Evolutionary conservation across 2,329 filamentous ascomycete species (phyloP), one percentile per base, ranked within the genome.

Genomic region (Hortaea sp.): DNA sequence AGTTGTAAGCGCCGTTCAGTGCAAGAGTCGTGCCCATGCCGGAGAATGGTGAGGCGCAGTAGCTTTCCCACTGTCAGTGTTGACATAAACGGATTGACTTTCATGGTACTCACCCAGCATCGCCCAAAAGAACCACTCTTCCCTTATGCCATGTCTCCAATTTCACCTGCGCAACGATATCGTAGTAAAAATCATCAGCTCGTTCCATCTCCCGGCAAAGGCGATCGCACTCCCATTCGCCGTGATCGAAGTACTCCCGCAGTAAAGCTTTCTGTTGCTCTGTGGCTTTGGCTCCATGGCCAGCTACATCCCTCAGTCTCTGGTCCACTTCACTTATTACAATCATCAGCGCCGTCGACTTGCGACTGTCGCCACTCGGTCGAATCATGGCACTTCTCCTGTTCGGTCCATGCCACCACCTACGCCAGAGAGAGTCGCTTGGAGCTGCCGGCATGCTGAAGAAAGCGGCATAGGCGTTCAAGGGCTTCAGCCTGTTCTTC

Each of bases 11-110:
- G 27, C 63, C 63, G n/a, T 49, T 56, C 7, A 66, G 44, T 6
- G 60, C 63, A 1, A 63, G 50, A 0, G 61, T 62, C 0, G 63
- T 64, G 2, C 63, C 63, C 60, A 64, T 64, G 7, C 63, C 63
- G 3, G 55, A 57, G 41, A 64, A 52, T 2, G 63, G 62, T 10
- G 55, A 56, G 13, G 57, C 50, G 39, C 57, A 61, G 41, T 61
- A 60, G 27, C 56, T 55, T 31, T 41, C 7, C 12, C 13, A 1
- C 2, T 34, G 43, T 41, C 29, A 45, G 11, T 27, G 3, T 7
- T 9, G 28, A 20, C 30, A 34, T 38, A 35, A 6, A 6, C 9
- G 34, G 27, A 9, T 10, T 40, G 2, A 4, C 13, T 40, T 10
- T 40, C 7, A 13, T 40, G 29, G 30, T 29, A 5, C 53, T 49